Evolutionary conservation across 495 filamentous ascomycete genomes (phyloP), one percentile per base, ranked within the genome.

Genomic region (Mytilinidion resinicola): DNA sequence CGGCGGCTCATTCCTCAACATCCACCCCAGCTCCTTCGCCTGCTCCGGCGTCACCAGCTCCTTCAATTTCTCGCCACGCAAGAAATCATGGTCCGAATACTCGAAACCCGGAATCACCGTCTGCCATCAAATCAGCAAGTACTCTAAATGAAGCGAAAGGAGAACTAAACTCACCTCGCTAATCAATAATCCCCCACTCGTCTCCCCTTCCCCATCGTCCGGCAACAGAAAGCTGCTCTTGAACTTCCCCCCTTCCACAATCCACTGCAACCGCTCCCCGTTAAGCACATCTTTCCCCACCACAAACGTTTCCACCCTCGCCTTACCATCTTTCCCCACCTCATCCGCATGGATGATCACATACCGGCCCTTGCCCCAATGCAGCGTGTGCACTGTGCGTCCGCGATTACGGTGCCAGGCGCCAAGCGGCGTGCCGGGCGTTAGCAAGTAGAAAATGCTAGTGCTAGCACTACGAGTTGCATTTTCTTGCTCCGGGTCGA

Each of bases 51-150:
- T 74, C 7, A 86, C 59, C 9, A 87, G 64, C 47, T 76, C 65
- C 19, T 61, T 56, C 59, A 87, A 69, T 35, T 67, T 69, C 41
- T 74, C 68, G 20, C 51, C 51, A 19, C 59, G 65, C 56, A 86
- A 64, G 60, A 87, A 86, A 58, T 85, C 82, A 67, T 87, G 82
- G 59, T 87, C 84, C 56, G 67, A 75, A 42, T 72, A 81, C 63
- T 86, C 82, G 59, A 86, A 88, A 0, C 84, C 84, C 1, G 85
- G 85, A 8, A 87, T 75, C 8, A 85, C 83, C 14, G 81, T 74
- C 74, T 76, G 25, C 2, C 2, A 30, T 30, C 3, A 30, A 30
- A 30, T 30, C 2, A 30, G 25, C 25, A 30, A 30, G 25, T 30
- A 41, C 51, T 11, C 47, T 19, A 19, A 51, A 54, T 10, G 14